Conservation (phyloP, 2,329 filamentous ascomycete genomes). For the Pleomassaria siparia region DNA sequence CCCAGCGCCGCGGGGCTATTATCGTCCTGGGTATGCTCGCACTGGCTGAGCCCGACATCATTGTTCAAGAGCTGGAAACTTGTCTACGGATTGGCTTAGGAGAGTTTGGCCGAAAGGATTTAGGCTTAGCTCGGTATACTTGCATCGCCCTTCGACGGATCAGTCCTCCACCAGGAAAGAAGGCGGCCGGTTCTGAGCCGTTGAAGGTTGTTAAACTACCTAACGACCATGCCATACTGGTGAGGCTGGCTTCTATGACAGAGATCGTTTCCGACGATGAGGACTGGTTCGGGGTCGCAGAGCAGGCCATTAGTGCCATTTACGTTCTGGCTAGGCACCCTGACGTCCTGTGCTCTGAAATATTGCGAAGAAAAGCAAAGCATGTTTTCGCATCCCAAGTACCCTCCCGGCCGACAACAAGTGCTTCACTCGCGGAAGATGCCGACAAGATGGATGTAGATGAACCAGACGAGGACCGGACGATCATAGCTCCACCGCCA, state of each 20-base stretch:
- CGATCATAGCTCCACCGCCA: slow-evolving; percentile 25
- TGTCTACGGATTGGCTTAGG: slow-evolving; percentile 91
- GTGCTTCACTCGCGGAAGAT: slow-evolving; percentile 35
- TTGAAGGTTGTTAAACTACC: slow-evolving; percentile 70
- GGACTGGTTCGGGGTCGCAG: slow-evolving; percentile 90
- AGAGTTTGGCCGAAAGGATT: slow-evolving; percentile 73
- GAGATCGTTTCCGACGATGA: slow-evolving; percentile 87
- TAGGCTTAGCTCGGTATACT: slow-evolving; percentile 90
- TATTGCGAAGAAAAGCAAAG: slow-evolving; percentile 83
- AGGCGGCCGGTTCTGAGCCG: slow-evolving; percentile 61
- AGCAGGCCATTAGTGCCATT: slow-evolving; percentile 94
- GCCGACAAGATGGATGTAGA: slow-evolving; percentile 15
- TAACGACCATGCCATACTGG: slow-evolving; percentile 88
- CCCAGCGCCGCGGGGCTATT: slow-evolving; percentile 87
- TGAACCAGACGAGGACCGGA: slow-evolving; percentile 13
- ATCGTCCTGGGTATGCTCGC: slow-evolving; percentile 97
- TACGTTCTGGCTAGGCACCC: slow-evolving; percentile 93
- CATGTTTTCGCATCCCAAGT: slow-evolving; percentile 70
- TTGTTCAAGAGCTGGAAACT: slow-evolving; percentile 90
- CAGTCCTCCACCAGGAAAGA: slow-evolving; percentile 69
- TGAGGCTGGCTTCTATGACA: slow-evolving; percentile 77
- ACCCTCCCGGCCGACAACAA: slow-evolving; percentile 33
- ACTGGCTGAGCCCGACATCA: slow-evolving; percentile 86
- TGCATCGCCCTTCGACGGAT: slow-evolving; percentile 91
- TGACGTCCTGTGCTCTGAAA: slow-evolving; percentile 87